Base-by-base conservation (phyloP, 768 basidiomycete species). In the Leccinellum rugosiceps region DNA sequence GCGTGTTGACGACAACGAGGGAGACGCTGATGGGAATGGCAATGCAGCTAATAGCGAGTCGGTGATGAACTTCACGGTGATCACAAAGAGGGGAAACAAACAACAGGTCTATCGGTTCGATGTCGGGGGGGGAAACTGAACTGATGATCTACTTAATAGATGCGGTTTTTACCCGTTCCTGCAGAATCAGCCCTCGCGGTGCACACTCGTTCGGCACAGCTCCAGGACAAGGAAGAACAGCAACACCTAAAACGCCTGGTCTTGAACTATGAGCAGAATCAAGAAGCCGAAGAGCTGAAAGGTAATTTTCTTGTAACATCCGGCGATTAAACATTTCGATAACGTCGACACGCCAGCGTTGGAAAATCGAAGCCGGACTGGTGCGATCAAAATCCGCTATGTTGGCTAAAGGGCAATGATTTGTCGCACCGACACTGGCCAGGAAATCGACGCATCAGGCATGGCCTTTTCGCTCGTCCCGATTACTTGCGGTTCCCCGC, bases 191-290 rank as follows among this genome's bases (percentile, higher is more conserved):
- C 93, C 3, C 79, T 99, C 30, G 97, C 96, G 1, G 80, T 94
- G 50, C 93, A 97, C 65, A 95, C 94, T 2, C 85, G 88, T 30
- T 84, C 90, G 2, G 92, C 97, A 44, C 97, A 98, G 67, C 77
- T 92, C 60, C 94, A 94, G 69, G 94, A 95, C 73, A 92, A 88
- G 74, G 93, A 92, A 7, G 97, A 99, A 69, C 96, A 98, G 64
- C 94, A 98, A 72, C 92, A 98, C 59, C 76, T 99, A 63, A 99
- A 99, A 77, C 85, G 87, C n/a, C 81, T 98, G 19, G 97, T 97
- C 4, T 81, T 96, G 52, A 83, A 93, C 69, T 94, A 93, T 61
- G 92, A 93, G 67, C 92, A 93, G 65, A 87, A 88, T 32, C 92
- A 93, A 71, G 92, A 92, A 73, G 87, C 82, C 3, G 90, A 92